phyloP scores from a whole-genome alignment of 768 basidiomycete genomes.

The Hygrocybe coccinea region DNA sequence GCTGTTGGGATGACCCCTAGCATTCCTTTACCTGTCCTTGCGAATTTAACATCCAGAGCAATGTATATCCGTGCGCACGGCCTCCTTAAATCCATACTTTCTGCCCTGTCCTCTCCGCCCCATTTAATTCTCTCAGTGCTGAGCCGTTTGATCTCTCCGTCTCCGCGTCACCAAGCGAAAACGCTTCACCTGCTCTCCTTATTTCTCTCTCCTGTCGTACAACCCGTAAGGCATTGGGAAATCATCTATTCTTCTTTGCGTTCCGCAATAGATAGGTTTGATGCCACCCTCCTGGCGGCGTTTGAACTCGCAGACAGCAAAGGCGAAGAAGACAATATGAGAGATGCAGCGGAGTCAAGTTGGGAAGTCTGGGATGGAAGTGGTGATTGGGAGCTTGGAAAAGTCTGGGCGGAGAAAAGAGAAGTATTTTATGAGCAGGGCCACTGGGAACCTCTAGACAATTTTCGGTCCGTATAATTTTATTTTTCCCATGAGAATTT shows the following conservation, averaged over 20 bases:
- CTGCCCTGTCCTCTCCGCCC: conserved; percentile 55
- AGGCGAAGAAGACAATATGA: conserved; percentile 72
- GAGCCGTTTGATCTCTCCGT: conserved; percentile 37
- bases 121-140: conserved; percentile 63
- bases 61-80: conserved; percentile 64
- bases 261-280: conserved; percentile 82
- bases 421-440: conserved; percentile 89
- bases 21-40: conserved; percentile 15
- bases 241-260: conserved; percentile 60
- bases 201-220: conserved; percentile 66
- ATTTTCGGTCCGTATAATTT: conserved; percentile 60
- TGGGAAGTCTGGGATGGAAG: conserved; percentile 74
- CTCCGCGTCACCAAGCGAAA: conserved; percentile 57
- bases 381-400: conserved; percentile 86
- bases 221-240: conserved; percentile 68
- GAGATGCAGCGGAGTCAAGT: conserved; percentile 72
- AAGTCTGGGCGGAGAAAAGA: conserved; percentile 92
- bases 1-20: conserved; percentile 20
- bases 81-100: conserved; percentile 56
- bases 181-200: conserved; percentile 65
- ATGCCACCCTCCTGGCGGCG: conserved; percentile 75
- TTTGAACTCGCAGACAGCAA: conserved; percentile 84
- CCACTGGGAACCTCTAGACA: conserved; percentile 75
- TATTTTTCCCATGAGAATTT: conserved; percentile 2
- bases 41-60: conserved; percentile 42